phyloP scores from a whole-genome alignment of 2,329 filamentous ascomycete genomes.

The Cladosporium velox region DNA sequence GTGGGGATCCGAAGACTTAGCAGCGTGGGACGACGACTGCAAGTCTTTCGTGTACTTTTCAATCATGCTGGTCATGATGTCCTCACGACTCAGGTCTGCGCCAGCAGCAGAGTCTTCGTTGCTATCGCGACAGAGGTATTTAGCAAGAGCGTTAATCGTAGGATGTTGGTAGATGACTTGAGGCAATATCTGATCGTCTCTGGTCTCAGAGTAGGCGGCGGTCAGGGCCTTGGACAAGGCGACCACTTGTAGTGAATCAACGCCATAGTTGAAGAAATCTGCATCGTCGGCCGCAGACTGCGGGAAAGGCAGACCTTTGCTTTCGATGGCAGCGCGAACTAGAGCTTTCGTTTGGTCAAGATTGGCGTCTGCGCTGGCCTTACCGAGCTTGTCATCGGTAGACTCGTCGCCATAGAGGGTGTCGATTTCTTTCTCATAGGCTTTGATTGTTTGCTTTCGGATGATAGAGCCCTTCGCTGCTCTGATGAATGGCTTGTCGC shows the following conservation, averaged over 20 bases:
- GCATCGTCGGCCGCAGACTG: background rate
- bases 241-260: background rate
- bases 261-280: background rate
- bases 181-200: background rate
- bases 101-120: background rate
- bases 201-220: background rate
- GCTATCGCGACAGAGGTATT: background rate
- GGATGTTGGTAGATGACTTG: background rate
- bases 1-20: background rate
- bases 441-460: background rate
- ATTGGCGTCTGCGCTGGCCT: background rate
- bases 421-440: background rate
- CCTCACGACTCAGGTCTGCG: background rate
- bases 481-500: constrained; percentile 48
- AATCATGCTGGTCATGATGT: background rate
- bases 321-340: background rate
- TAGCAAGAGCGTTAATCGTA: background rate
- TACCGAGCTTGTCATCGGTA: background rate
- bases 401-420: background rate
- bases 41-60: background rate
- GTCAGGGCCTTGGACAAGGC: background rate
- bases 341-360: background rate
- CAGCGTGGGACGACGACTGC: background rate
- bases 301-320: background rate
- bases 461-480: constrained; percentile 53